These are phyloP conservation scores for Musa troglodytarum DNA, from an alignment of 176 grass and related monocot genomes.

Conservation along the genomic window DNA sequence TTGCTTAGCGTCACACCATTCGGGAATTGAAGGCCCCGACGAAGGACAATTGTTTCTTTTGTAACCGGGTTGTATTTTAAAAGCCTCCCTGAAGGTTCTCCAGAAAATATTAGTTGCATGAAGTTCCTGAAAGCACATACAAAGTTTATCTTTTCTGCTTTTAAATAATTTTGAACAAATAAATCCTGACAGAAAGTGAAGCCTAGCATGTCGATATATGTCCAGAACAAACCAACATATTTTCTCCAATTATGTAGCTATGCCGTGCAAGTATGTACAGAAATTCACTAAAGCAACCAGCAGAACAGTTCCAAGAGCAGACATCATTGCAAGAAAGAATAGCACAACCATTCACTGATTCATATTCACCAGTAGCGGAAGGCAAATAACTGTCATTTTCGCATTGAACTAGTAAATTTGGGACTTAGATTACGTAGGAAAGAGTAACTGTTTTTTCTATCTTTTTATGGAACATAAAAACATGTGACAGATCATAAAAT, in stretches of 20 bases:
- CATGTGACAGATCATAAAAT: too few species aligned
- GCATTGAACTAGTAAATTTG: too few species aligned
- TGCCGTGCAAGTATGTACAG: neutral
- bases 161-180: too few species aligned
- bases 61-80: slow-evolving; percentile 68
- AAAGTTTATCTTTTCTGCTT: neutral
- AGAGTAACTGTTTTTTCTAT: too few species aligned
- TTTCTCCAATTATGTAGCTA: neutral
- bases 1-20: slow-evolving; percentile 91
- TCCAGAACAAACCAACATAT: neutral
- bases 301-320: too few species aligned
- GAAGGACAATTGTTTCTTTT: slow-evolving; percentile 75
- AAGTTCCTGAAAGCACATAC: slow-evolving; percentile 57
- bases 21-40: slow-evolving; percentile 64
- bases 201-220: neutral
- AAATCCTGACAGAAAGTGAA: too few species aligned
- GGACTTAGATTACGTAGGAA: too few species aligned
- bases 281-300: neutral
- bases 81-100: slow-evolving; percentile 78
- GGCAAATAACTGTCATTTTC: too few species aligned
- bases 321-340: too few species aligned
- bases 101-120: slow-evolving; percentile 70
- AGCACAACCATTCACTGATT: too few species aligned
- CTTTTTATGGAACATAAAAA: too few species aligned
- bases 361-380: too few species aligned